A percentile compares a stretch with the other conserved stretches of the same genome.
phyloP scores from a whole-genome alignment of 805 yeast species.

The Sugiyamaella lignohabitans region DNA sequence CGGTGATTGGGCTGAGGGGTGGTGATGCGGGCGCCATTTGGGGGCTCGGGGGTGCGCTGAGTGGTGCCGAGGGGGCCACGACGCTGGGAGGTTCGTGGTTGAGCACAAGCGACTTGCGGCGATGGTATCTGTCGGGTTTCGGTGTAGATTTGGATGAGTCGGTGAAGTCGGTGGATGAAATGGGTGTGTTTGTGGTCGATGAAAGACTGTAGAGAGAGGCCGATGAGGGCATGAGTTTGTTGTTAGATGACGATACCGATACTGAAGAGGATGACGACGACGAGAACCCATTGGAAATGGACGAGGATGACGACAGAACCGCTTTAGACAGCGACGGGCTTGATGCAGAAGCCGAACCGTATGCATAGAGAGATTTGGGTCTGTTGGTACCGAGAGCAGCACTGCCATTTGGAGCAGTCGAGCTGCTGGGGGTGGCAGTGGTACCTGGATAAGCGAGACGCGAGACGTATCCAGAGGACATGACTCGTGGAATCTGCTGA shows the following conservation, averaged over 20 bases:
- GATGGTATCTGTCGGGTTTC: conserved; percentile 21
- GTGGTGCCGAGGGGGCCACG: not conserved
- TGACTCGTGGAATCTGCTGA: conserved; percentile 2
- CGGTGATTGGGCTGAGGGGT: not conserved
- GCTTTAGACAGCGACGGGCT: conserved; percentile 2
- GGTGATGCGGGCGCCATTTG: not conserved
- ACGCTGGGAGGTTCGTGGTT: not conserved
- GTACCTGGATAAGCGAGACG: not conserved
- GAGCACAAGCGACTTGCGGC: conserved; percentile 12
- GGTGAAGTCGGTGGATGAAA: conserved; percentile 1
- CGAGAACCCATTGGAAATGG: not conserved
- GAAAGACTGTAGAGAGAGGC: not conserved
- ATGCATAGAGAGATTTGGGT: conserved; percentile 9
- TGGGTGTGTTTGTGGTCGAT: conserved; percentile 1
- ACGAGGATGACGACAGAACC: not conserved
- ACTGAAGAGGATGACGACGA: not conserved
- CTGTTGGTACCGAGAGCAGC: conserved; percentile 2
- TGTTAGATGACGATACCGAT: not conserved
- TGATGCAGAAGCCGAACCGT: conserved; percentile 6
- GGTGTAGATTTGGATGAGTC: conserved; percentile 1
- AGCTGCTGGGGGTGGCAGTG: too few species aligned
- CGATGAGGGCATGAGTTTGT: not conserved
- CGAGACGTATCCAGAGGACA: not conserved
- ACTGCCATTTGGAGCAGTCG: not conserved
- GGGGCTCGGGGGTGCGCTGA: not conserved